Percentiles rank a stretch among this genome's conserved stretches.
These are phyloP conservation scores for Fusarium sarcochroum DNA, from an alignment of 2,329 filamentous ascomycete genomes.

Conservation along the genomic window DNA sequence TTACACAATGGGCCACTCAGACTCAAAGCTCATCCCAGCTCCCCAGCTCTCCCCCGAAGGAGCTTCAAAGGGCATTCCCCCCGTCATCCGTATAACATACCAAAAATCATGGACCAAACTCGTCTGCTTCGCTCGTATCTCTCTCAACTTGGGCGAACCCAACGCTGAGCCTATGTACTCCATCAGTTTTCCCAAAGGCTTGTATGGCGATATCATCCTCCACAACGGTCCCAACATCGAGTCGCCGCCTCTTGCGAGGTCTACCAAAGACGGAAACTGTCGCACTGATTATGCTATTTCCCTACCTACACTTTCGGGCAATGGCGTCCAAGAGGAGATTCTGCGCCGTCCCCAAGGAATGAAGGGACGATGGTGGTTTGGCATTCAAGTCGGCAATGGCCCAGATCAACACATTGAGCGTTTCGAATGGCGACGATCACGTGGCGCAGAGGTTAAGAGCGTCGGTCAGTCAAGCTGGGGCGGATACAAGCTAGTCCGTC, in stretches of 20 bases:
- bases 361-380: constrained; percentile 42
- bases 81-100: constrained; percentile 30
- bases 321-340: constrained; percentile 22
- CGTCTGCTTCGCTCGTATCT: constrained; percentile 4
- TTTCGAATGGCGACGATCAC: constrained; percentile 46
- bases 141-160: constrained; percentile 29
- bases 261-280: neutral
- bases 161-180: constrained; percentile 29
- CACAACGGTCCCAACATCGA: constrained; percentile 32
- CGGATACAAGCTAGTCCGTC: constrained; percentile 47
- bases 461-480: constrained; percentile 31
- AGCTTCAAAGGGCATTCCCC: constrained; percentile 17
- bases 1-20: constrained; percentile 36
- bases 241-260: constrained; percentile 20
- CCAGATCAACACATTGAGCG: constrained; percentile 20
- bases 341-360: constrained; percentile 22
- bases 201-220: constrained; percentile 36
- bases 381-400: constrained; percentile 34
- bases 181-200: constrained; percentile 23
- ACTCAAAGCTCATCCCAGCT: constrained; percentile 24
- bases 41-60: constrained; percentile 21
- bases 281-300: constrained; percentile 31
- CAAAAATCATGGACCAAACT: constrained; percentile 28
- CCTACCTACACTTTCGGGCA: constrained; percentile 19
- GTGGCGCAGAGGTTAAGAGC: constrained; percentile 40